These are phyloP conservation scores for Miamiensis avidus DNA, from an alignment of 169 alveolate genomes.

Conservation along the genomic window DNA sequence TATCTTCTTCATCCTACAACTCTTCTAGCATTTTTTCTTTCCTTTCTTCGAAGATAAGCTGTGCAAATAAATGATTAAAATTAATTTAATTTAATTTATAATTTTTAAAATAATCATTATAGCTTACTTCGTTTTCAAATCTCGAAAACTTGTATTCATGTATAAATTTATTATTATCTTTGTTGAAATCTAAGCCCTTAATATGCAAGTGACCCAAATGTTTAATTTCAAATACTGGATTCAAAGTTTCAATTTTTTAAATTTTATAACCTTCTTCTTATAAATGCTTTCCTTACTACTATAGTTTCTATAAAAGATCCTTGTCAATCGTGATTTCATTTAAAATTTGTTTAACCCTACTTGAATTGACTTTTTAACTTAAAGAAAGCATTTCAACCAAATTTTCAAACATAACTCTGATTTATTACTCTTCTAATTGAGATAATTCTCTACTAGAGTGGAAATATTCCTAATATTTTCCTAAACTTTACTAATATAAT, in stretches of 20 bases:
- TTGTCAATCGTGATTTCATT: background rate
- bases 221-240: background rate
- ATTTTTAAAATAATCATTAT: too few relatives aligned
- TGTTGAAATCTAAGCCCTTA: background rate
- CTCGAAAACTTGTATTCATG: background rate
- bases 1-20: background rate
- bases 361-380: too few relatives aligned
- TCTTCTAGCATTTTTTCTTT: background rate
- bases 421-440: background rate
- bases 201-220: background rate
- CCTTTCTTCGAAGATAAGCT: background rate
- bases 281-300: too few relatives aligned
- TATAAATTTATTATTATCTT: background rate
- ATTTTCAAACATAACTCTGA: too few relatives aligned
- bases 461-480: background rate
- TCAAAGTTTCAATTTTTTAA: too few relatives aligned
- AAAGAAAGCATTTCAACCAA: too few relatives aligned
- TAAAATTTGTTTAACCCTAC: too few relatives aligned
- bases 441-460: background rate
- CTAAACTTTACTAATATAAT: background rate
- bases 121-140: background rate
- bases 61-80: too few relatives aligned
- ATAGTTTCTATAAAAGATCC: background rate
- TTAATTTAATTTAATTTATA: too few relatives aligned
- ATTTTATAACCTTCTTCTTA: background rate